Conservation (phyloP, 139 green algal species). For the Deuterostichococcus epilithicus region DNA sequence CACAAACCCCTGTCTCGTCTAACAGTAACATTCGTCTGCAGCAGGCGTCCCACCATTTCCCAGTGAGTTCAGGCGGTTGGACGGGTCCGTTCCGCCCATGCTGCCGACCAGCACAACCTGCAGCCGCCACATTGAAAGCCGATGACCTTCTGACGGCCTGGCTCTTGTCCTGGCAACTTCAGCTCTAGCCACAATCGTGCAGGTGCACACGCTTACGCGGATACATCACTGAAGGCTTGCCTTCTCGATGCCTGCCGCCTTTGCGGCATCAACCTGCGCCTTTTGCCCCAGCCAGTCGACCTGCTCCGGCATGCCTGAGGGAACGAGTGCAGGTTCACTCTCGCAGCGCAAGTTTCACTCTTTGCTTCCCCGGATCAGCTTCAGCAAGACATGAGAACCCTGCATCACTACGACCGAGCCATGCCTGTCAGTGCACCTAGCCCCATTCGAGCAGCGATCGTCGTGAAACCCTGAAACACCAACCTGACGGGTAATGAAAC, state of each 20-base stretch:
- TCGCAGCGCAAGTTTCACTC: background rate
- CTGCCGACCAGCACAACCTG: conserved; percentile 61
- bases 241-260: conserved; percentile 49
- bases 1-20: too few relatives aligned
- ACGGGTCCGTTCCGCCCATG: conserved; percentile 70
- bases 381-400: background rate
- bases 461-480: too few relatives aligned
- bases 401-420: background rate
- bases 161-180: too few relatives aligned
- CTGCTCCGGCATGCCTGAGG: conserved; percentile 28
- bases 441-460: too few relatives aligned
- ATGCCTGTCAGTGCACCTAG: too few relatives aligned
- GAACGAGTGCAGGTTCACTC: background rate
- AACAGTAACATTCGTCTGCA: background rate
- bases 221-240: too few relatives aligned
- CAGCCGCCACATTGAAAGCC: too few relatives aligned
- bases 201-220: too few relatives aligned
- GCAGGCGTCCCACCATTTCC: conserved; percentile 19
- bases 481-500: too few relatives aligned
- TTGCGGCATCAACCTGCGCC: conserved; percentile 76
- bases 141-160: too few relatives aligned
- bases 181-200: too few relatives aligned
- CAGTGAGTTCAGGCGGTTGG: conserved; percentile 61
- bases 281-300: conserved; percentile 84
- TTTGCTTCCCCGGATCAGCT: background rate